A percentile compares a stretch with the other conserved stretches of the same genome.
Conservation (phyloP, 106 monocot species). For the Gastrodia elata region DNA sequence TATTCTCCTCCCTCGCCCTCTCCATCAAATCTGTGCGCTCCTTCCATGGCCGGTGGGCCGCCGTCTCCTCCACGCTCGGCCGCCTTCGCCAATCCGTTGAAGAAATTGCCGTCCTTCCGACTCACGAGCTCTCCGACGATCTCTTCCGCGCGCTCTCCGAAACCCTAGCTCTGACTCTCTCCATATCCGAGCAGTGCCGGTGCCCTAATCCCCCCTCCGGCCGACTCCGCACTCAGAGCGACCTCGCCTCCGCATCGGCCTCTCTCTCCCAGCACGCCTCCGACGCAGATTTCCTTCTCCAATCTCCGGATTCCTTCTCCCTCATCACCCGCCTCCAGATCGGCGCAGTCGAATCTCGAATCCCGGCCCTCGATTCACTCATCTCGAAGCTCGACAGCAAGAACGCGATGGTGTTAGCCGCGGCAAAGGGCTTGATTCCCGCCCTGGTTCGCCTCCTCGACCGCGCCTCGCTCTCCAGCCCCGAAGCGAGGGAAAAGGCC, state of each 20-base stretch:
- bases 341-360: slow-evolving; percentile 20
- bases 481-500: slow-evolving; percentile 27
- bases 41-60: slow-evolving; percentile 45
- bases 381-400: slow-evolving; percentile 35
- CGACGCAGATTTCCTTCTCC: slow-evolving; percentile 41
- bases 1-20: slow-evolving; percentile 29
- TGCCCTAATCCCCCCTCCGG: slow-evolving; percentile 36
- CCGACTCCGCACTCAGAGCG: slow-evolving; percentile 60
- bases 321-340: slow-evolving; percentile 56
- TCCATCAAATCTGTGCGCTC: slow-evolving; percentile 28
- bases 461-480: slow-evolving; percentile 10
- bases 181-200: slow-evolving; percentile 31
- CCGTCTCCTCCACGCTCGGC: slow-evolving; percentile 30
- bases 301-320: slow-evolving; percentile 19
- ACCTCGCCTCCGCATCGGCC: slow-evolving; percentile 33
- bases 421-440: slow-evolving; percentile 28
- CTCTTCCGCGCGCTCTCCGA: slow-evolving; percentile 37
- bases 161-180: slow-evolving; percentile 29
- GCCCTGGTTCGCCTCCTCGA: slow-evolving; percentile 51
- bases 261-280: slow-evolving; percentile 33
- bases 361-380: slow-evolving; percentile 33
- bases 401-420: slow-evolving; percentile 40
- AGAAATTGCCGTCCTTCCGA: slow-evolving; percentile 3
- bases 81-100: slow-evolving; percentile 30
- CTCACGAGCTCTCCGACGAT: slow-evolving; percentile 24